Base-by-base conservation (phyloP, 257 asterid genomes). In the Solanum infundibuliforme region DNA sequence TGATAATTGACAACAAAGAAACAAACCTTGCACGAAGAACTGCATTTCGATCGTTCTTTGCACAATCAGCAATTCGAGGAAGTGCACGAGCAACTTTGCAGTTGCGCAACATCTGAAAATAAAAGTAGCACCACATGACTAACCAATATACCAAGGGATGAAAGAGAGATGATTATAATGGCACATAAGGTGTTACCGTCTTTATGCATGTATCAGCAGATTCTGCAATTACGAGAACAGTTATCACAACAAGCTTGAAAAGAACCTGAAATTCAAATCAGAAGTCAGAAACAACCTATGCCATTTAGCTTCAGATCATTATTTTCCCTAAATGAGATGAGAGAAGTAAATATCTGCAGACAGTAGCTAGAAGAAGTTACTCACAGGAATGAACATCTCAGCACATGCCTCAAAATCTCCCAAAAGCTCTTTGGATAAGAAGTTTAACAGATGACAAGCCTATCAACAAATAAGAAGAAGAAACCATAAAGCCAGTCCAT, bases 201-300 rank as follows among this genome's bases (percentile, higher is more conserved):
- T 97, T 97, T 88, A 97, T 96, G 95, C 99, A 97, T 94, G 94
- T 96, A 91, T 97, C 99, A 1, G 99, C 98, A 34, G 99, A 97
- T 91, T 97, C 99, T 92, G 98, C 98, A 91, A 97, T 97, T 87
- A 97, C 99, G 88, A 97, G 98, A 89, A 97, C 99, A 68, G 99
- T 96, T 91, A 97, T 97, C 91, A 97, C 99, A 83, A 97, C 99
- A 92, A 97, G 99, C 98, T 97, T 97, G 99, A 97, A 97, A 90
- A 97, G 99, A 85, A 94, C 98, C 99, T 97, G 95, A 88, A 87
- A 85, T 86, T 84, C 90, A 91, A 86, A 91, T 46, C 43, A 88
- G 38, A 79, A 29, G 92, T 91, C 92, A 92, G 95, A 90, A 88
- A 87, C 84, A 86, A 89, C 58, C 88, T 32, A 79, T 35, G 83